Conservation (phyloP, 176 grass and related monocot genomes). For the Triticum dicoccoides region DNA sequence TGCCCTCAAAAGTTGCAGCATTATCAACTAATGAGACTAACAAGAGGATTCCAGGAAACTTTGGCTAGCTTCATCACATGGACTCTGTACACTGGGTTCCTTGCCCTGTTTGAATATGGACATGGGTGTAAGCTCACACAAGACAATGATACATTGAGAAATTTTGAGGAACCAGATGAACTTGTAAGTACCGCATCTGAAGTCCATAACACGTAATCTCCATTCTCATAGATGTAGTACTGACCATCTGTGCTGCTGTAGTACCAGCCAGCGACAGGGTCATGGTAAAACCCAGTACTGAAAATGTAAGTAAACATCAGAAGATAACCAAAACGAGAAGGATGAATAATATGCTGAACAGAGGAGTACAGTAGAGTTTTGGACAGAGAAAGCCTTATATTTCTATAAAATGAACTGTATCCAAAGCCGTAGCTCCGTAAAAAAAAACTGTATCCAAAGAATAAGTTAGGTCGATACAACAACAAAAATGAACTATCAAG, state of each 20-base stretch:
- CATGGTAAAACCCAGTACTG: conserved; percentile 93
- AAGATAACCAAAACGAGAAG: neutral
- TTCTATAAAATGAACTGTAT: conserved; percentile 12
- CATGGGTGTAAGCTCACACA: conserved; percentile 20
- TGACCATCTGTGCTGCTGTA: conserved; percentile 67
- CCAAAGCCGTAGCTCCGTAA: neutral
- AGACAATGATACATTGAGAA: neutral
- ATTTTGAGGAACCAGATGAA: neutral
- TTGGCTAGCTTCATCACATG: conserved; percentile 35
- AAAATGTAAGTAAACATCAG: conserved; percentile 34
- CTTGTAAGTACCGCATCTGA: conserved; percentile 29
- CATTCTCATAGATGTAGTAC: conserved; percentile 70
- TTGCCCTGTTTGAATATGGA: conserved; percentile 37
- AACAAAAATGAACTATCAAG: neutral
- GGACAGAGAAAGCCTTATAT: neutral
- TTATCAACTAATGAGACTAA: conserved; percentile 23
- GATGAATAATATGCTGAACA: neutral
- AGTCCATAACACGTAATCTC: conserved; percentile 46
- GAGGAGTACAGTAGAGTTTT: neutral
- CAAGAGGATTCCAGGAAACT: conserved; percentile 27
- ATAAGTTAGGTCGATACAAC: neutral
- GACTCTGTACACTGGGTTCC: conserved; percentile 27
- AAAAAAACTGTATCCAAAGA: neutral
- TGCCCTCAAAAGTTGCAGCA: conserved; percentile 4
- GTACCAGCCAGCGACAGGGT: conserved; percentile 78